Evolutionary conservation across 2,329 filamentous ascomycete species (phyloP), one percentile per base, ranked within the genome.

Genomic region (Ophiostoma pallidulum): DNA sequence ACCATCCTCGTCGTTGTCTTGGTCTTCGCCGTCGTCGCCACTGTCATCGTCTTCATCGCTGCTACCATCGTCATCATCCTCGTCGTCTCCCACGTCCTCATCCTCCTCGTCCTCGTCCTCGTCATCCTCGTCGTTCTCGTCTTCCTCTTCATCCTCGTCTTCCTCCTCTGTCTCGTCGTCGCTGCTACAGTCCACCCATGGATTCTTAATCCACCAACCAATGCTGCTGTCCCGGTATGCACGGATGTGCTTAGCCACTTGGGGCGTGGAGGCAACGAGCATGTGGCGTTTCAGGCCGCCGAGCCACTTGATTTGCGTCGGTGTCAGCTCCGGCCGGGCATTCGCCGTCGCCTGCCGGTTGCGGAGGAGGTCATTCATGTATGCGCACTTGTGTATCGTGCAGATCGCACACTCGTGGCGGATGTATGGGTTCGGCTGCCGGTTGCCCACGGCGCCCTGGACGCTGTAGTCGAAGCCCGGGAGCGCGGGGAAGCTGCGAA

Each of bases 381-480:
- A 53, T 3, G 48, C 46, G 28, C 54, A 56, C 41, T 54, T 54
- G 49, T 56, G 54, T 22, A 56, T 54, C 0, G 51, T 53, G 32
- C 54, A 56, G 9, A 54, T 54, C 6, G 52, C 54, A n/a, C 54
- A 56, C 16, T 54, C 51, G 49, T 56, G 54, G 26, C 32, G 37
- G 16, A 42, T 20, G 32, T 41, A 8, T 12, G 33, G 8, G 10
- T 37, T 8, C 24, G 28, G 19, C 41, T 29, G 12, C 20, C 45
- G 29, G 45, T 44, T 32, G 8, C 51, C 51, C 3, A 52, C 41
- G 7, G 33, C 9, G 18, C 33, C 31, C 28, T 45, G 46, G 4
- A 19, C 18, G 22, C 18, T 37, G 37, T 55, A 55, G 45, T 51
- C 35, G 20, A 50, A 36, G 24, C 39, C 43, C 7, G 41, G 29